phyloP scores from a whole-genome alignment of 1,284 basidiomycete genomes.

The Apiotrichum sp. region DNA sequence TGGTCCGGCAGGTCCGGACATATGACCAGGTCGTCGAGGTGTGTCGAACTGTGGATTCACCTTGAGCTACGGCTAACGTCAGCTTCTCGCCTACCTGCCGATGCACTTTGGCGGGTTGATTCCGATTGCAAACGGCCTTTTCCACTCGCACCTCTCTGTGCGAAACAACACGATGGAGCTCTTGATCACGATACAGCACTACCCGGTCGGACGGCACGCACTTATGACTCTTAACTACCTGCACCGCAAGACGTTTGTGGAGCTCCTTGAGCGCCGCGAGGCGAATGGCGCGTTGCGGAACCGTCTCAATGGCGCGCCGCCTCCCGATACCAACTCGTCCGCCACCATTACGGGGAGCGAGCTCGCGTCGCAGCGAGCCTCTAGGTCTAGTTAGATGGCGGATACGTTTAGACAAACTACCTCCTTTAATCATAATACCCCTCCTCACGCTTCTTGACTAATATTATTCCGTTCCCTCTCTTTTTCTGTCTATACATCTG shows the following conservation, averaged over 20 bases:
- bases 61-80: background rate
- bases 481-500: too few species aligned
- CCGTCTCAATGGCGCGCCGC: background rate
- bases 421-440: background rate
- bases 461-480: background rate
- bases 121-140: slow-evolving; percentile 79
- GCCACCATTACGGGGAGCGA: slow-evolving; percentile 8
- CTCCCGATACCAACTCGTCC: background rate
- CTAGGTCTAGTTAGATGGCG: slow-evolving; percentile 3
- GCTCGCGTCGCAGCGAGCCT: slow-evolving; percentile 6
- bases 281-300: slow-evolving; percentile 2
- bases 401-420: too few species aligned
- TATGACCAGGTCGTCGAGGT: slow-evolving; percentile 90
- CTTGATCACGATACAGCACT: slow-evolving; percentile 67
- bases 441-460: background rate
- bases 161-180: slow-evolving; percentile 75
- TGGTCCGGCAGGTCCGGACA: slow-evolving; percentile 62
- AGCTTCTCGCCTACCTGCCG: slow-evolving; percentile 74
- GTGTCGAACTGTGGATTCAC: slow-evolving; percentile 24
- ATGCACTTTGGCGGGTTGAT: slow-evolving; percentile 75
- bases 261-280: slow-evolving; percentile 20
- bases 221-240: slow-evolving; percentile 82
- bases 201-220: slow-evolving; percentile 76
- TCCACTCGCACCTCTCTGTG: slow-evolving; percentile 72
- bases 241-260: slow-evolving; percentile 55